A percentile compares a stretch with the other conserved stretches of the same genome.
phyloP scores from a whole-genome alignment of 1,284 basidiomycete genomes.

The Termitomyces sp. region DNA sequence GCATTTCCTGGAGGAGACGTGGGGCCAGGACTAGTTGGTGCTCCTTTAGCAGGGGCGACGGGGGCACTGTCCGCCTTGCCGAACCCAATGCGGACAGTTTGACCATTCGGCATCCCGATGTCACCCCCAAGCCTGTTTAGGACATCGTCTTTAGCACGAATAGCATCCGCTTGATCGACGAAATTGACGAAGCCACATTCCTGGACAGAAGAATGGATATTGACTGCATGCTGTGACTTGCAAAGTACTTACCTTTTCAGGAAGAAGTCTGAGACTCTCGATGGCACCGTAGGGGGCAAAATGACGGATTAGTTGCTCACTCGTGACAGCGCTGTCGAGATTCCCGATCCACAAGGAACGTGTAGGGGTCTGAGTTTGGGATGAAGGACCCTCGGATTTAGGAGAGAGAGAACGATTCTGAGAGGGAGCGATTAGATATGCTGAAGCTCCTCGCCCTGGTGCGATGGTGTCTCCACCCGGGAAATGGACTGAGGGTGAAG shows the following conservation, averaged over 20 bases:
- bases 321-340: slow-evolving; percentile 87
- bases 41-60: slow-evolving; percentile 78
- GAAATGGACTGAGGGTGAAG: slow-evolving; percentile 65
- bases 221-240: slow-evolving; percentile 1
- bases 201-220: slow-evolving; percentile 35
- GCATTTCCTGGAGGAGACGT: slow-evolving; percentile 58
- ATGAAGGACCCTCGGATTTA: slow-evolving; percentile 62
- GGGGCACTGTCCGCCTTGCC: slow-evolving; percentile 95
- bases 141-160: slow-evolving; percentile 95
- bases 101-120: slow-evolving; percentile 88
- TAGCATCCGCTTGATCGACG: slow-evolving; percentile 89
- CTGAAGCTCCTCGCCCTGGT: slow-evolving; percentile 51
- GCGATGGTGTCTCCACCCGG: slow-evolving; percentile 50
- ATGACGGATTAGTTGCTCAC: slow-evolving; percentile 90
- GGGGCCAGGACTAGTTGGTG: slow-evolving; percentile 56
- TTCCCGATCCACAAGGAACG: slow-evolving; percentile 98
- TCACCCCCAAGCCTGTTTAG: slow-evolving; percentile 91
- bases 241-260: slow-evolving; percentile 77
- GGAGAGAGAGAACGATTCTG: slow-evolving; percentile 73
- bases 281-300: slow-evolving; percentile 97
- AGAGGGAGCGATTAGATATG: slow-evolving; percentile 62
- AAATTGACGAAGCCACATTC: slow-evolving; percentile 99
- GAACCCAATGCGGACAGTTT: slow-evolving; percentile 94
- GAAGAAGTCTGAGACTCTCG: slow-evolving; percentile 88
- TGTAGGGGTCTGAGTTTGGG: slow-evolving; percentile 86